Evolutionary conservation across 352 stramenopile genomes (phyloP).

Genomic region (Phytopythium helicoides): DNA sequence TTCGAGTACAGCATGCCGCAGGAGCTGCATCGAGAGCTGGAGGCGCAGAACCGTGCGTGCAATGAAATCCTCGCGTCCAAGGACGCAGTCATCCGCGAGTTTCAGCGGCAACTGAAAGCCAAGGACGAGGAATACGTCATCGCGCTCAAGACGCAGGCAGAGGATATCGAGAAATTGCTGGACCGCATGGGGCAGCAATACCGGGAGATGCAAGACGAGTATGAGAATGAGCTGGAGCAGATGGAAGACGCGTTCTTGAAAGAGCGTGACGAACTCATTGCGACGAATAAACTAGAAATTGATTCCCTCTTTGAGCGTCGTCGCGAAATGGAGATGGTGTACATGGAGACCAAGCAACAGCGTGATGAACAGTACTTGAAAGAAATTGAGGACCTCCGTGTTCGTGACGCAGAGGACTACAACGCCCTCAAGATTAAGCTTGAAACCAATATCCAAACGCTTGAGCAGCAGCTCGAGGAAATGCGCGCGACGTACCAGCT

Average conservation of each 20-base stretch:
- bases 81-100: conserved; percentile 85
- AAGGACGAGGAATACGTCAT: conserved; percentile 96
- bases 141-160: conserved; percentile 85
- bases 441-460: conserved; percentile 95
- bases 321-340: conserved; percentile 92
- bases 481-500: conserved; percentile 95
- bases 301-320: conserved; percentile 92
- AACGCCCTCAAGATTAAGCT: conserved; percentile 96
- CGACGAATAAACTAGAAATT: conserved; percentile 89
- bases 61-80: conserved; percentile 91
- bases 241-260: conserved; percentile 94
- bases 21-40: conserved; percentile 89
- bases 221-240: conserved; percentile 91
- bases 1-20: conserved; percentile 93
- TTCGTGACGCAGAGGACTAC: conserved; percentile 93
- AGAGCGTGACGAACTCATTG: conserved; percentile 89
- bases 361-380: conserved; percentile 86
- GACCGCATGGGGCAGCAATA: conserved; percentile 90
- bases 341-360: conserved; percentile 92
- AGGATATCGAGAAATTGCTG: conserved; percentile 90
- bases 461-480: conserved; percentile 95
- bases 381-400: conserved; percentile 91
- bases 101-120: conserved; percentile 89
- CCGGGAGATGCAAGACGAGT: conserved; percentile 92
- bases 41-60: conserved; percentile 86